Evolutionary conservation across 2,329 filamentous ascomycete species (phyloP), one percentile per base, ranked within the genome.

Genomic region (Alternaria triticina): DNA sequence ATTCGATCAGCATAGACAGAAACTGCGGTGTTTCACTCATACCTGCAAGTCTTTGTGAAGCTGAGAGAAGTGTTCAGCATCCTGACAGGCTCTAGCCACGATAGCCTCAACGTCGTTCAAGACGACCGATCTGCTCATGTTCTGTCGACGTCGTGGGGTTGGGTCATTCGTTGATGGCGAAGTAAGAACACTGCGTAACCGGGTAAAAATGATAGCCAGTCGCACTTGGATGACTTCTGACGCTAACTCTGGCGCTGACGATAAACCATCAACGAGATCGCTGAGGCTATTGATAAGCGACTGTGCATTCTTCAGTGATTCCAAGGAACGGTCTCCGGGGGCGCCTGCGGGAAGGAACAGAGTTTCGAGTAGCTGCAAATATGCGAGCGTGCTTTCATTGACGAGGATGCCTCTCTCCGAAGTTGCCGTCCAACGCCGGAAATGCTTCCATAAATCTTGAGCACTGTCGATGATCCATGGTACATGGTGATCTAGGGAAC

Each of bases 1-100:
- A 5, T 5, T 10, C 15, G n/a, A 33, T 76, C 33, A 72, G 64
- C 43, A 11, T 28, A 6, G 17, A 15, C 33, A 12, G n/a, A 8
- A 6, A 30, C 3, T 15, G 30, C 10, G 30, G 36, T 27, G 9
- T 5, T 22, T 6, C 20, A 5, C 25, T 57, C 72, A 33, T 71
- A 80, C 78, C 70, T 79, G 75, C 49, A 80, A 51, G 49, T 80
- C 76, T 60, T 67, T 72, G 2, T 71, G 59, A 15, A 80, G 51
- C 4, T 40, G 51, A 5, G 52, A 64, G 15, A 77, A 67, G 9
- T 55, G 54, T 22, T 66, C 59, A 1, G 43, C 27, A 23, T 77
- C 65, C 11, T 70, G 67, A 49, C 74, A 78, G 2, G 72, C 57
- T 22, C 54, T 54, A 27, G 59, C 13, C 22, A 77, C 61, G 9